phyloP scores from a whole-genome alignment of 148 eudicot species.

The Selenicereus undatus region DNA sequence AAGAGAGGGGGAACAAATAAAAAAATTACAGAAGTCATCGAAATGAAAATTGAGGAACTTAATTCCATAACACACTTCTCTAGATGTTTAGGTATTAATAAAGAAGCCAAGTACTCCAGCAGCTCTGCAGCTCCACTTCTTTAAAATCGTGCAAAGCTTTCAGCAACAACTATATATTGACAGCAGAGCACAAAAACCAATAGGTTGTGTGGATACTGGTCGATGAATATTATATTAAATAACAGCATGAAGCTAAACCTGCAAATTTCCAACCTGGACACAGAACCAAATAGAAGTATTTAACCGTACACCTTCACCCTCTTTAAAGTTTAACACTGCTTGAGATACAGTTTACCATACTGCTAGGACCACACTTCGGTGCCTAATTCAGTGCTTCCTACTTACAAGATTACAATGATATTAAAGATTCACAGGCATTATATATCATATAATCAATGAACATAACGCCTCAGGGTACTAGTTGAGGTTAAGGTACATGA shows the following conservation, averaged over 20 bases:
- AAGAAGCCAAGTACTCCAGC: background rate
- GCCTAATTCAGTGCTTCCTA: background rate
- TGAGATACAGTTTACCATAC: background rate
- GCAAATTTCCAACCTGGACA: background rate
- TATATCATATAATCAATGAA: background rate
- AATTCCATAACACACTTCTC: constrained; percentile 6
- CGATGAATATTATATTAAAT: background rate
- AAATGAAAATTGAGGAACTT: background rate
- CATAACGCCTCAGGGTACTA: background rate
- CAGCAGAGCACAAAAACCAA: background rate
- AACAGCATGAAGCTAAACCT: background rate
- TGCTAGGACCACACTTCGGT: background rate
- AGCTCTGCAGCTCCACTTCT: constrained; percentile 5
- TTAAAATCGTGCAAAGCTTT: background rate
- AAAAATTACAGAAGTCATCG: background rate
- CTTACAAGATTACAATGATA: background rate
- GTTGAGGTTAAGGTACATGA: background rate
- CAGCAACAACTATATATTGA: background rate
- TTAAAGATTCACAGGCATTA: background rate
- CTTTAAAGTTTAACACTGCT: background rate
- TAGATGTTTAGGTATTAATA: background rate
- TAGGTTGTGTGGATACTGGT: background rate
- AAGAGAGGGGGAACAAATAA: constrained; percentile 6
- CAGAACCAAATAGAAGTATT: background rate
- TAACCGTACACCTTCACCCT: background rate